Evolutionary conservation across 805 yeast genomes (phyloP), one percentile per base, ranked within the genome.

Genomic region (Ogataea paraovalis): DNA sequence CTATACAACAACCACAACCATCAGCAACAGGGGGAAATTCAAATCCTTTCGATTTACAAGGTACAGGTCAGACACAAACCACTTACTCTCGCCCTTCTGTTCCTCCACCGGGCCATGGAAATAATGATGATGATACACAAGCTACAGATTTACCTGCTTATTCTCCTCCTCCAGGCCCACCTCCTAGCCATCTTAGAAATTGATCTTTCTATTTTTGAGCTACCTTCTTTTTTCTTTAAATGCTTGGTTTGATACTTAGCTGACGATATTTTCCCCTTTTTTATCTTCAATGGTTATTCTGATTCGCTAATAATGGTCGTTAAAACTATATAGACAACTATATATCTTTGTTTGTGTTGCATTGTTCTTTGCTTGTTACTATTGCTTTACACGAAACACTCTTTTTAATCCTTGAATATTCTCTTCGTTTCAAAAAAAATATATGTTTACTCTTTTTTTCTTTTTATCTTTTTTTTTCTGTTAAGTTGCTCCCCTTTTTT

Each of bases 111-210:
- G 19, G 44, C 19, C 32, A 28, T 34, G n/a, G 13, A 27, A 28
- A 28, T 34, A 14, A 18, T 21, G 25, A 2, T 21, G 20, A 13
- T 19, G 42, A 13, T 14, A 22, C 41, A 28, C 3, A n/a, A n/a
- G n/a, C 39, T 3, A 25, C 6, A 6, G 42, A n/a, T 20, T 36
- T 38, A 12, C 50, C 53, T 4, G 32, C 23, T 4, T 58, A 58
- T 39, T 34, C 53, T 8, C 54, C 61, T 7, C 61, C 61, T 16
- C 32, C 48, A 6, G 61, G 58, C 7, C 58, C 61, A 18, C 61
- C 59, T 23, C 59, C 58, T 4, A 32, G 51, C 30, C 59, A 30
- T 40, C 36, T 30, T 32, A 50, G 43, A 33, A 20, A 27, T 18
- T 39, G 30, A 39, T 10, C 16, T 30, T 10, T 30, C 12, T 30